These are phyloP conservation scores for Clonostachys sp. DNA, from an alignment of 2,329 filamentous ascomycete genomes.

Conservation along the genomic window DNA sequence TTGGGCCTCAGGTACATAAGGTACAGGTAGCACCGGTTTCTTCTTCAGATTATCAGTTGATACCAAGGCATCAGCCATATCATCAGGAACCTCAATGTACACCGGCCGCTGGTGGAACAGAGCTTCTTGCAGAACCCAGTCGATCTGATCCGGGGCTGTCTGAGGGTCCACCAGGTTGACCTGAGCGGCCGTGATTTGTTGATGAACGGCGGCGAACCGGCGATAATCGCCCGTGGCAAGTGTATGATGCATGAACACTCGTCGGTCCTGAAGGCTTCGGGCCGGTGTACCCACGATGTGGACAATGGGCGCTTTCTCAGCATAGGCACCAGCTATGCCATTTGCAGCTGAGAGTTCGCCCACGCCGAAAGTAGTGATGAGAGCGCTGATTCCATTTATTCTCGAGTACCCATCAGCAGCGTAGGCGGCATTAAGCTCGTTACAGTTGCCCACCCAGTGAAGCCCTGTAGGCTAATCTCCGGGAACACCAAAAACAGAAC, in stretches of 20 bases:
- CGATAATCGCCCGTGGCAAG: conserved; percentile 77
- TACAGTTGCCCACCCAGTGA: conserved; percentile 65
- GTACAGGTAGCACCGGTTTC: conserved; percentile 61
- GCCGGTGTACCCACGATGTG: conserved; percentile 59
- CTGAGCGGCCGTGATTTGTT: conserved; percentile 64
- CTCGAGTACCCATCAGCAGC: conserved; percentile 78
- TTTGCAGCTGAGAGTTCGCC: conserved; percentile 72
- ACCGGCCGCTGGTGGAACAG: conserved; percentile 72
- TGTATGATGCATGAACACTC: conserved; percentile 59
- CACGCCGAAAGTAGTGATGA: conserved; percentile 74
- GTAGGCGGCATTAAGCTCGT: conserved; percentile 74
- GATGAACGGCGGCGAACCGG: conserved; percentile 76
- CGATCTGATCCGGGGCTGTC: conserved; percentile 71
- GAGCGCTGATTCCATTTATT: conserved; percentile 63
- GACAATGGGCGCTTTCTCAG: conserved; percentile 67
- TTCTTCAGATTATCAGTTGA: conserved; percentile 63
- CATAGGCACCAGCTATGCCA: conserved; percentile 68
- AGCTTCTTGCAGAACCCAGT: conserved; percentile 71
- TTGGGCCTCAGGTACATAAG: conserved; percentile 62
- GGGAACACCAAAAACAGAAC: conserved; percentile 64
- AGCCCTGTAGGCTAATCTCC: conserved; percentile 62
- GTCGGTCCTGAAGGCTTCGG: conserved; percentile 39
- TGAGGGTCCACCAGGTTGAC: conserved; percentile 66
- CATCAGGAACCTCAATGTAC: conserved; percentile 78
- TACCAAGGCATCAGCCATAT: conserved; percentile 73